A percentile compares a stretch with the other conserved stretches of the same genome.
phyloP scores from a whole-genome alignment of 176 grass and related monocot species.

The Cenchrus americanus region DNA sequence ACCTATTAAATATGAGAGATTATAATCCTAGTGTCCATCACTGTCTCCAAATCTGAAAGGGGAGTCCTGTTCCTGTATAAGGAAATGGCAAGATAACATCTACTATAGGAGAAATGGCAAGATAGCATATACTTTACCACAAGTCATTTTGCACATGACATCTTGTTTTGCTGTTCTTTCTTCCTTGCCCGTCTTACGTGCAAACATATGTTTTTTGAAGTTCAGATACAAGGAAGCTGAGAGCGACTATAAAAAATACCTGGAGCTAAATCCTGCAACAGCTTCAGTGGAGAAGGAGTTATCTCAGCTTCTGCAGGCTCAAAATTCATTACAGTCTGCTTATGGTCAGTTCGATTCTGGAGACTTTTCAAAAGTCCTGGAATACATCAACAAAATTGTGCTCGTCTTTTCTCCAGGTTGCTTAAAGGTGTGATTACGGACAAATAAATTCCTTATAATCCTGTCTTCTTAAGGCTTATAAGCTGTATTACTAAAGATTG shows the following conservation, averaged over 20 bases:
- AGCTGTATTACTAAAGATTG: slow-evolving; percentile 14
- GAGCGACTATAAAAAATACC: slow-evolving; percentile 68
- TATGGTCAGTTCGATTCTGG: slow-evolving; percentile 71
- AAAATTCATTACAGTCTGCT: slow-evolving; percentile 74
- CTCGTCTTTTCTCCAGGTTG: slow-evolving; percentile 92
- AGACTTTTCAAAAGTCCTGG: slow-evolving; percentile 82
- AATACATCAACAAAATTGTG: slow-evolving; percentile 91
- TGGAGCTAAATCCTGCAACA: slow-evolving; percentile 68
- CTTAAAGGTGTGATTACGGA: slow-evolving; percentile 64
- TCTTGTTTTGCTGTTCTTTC: background rate
- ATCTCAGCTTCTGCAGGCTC: slow-evolving; percentile 82
- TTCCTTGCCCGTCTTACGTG: slow-evolving; percentile 23
- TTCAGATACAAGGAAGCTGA: slow-evolving; percentile 72
- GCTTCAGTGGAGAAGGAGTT: slow-evolving; percentile 81
- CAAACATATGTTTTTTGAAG: slow-evolving; percentile 31
- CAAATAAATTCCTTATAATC: background rate
- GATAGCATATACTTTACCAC: background rate
- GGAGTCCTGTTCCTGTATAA: background rate
- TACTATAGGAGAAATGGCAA: background rate
- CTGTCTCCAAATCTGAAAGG: too few relatives aligned
- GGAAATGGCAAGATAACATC: background rate
- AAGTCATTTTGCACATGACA: background rate
- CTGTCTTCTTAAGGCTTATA: background rate
- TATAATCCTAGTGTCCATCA: background rate
- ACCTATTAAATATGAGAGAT: background rate